A percentile compares a stretch with the other conserved stretches of the same genome.
Evolutionary conservation across 78 protist species (phyloP).

Genomic region (Chrysochromulina parva): DNA sequence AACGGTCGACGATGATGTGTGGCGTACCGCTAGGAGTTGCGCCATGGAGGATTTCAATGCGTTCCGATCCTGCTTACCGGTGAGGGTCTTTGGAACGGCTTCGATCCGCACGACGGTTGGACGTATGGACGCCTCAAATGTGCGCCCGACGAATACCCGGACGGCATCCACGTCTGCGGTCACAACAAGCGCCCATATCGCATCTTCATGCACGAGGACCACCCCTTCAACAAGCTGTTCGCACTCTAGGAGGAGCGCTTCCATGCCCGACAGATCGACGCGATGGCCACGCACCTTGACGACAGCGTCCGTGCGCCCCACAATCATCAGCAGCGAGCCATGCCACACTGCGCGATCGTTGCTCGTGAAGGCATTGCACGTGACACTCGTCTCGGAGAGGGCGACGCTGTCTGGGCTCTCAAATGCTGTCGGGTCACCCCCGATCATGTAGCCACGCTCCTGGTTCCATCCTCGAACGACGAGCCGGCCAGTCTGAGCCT

Average conservation of each 20-base stretch:
- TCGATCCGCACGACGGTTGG: background rate
- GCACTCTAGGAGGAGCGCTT: background rate
- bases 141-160: too few species aligned
- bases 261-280: background rate
- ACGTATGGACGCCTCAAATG: background rate
- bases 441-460: background rate
- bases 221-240: background rate
- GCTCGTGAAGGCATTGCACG: background rate
- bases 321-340: background rate
- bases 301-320: background rate
- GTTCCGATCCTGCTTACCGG: background rate
- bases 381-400: too few species aligned
- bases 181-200: background rate
- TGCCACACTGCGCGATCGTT: background rate
- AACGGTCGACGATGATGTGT: too few species aligned
- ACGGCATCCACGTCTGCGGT: background rate
- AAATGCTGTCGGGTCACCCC: background rate
- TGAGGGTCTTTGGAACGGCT: background rate
- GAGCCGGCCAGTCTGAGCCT: background rate
- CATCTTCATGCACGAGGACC: background rate
- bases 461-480: background rate
- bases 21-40: too few species aligned
- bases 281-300: background rate
- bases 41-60: background rate
- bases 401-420: background rate